Evolutionary conservation across 306 rosid species (phyloP).

Genomic region (Begonia loranthoides): DNA sequence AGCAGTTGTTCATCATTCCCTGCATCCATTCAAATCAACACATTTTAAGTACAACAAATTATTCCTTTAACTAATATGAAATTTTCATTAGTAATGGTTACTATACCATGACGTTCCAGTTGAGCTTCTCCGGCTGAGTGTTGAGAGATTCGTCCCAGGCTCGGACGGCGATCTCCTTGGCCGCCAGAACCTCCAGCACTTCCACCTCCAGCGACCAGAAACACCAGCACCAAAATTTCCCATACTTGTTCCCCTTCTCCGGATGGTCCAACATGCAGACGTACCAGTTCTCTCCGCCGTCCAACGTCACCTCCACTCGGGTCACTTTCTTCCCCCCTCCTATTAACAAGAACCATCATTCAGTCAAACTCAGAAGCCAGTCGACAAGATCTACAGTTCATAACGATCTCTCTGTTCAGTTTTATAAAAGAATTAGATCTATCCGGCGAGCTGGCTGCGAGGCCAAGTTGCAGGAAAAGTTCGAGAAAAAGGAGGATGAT

Average conservation of each 20-base stretch:
- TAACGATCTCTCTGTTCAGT: too few relatives aligned
- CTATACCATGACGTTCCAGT: conserved; percentile 73
- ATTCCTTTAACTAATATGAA: neutral
- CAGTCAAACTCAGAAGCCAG: too few relatives aligned
- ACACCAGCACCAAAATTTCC: conserved; percentile 90
- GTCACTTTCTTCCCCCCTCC: conserved; percentile 92
- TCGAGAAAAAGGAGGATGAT: too few relatives aligned
- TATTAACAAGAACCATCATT: neutral
- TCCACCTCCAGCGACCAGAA: conserved; percentile 79
- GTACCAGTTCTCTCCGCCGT: conserved; percentile 74
- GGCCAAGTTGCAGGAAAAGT: too few relatives aligned
- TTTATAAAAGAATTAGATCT: too few relatives aligned
- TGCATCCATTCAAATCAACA: conserved; percentile 9
- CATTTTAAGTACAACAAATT: neutral
- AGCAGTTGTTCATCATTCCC: conserved; percentile 97
- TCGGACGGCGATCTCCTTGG: conserved; percentile 64
- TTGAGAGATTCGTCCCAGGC: conserved; percentile 82
- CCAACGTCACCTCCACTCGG: conserved; percentile 73
- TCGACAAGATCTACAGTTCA: too few relatives aligned
- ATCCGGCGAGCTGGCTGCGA: too few relatives aligned
- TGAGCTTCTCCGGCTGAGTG: conserved; percentile 80
- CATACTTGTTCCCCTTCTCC: conserved; percentile 63
- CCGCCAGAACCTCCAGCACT: conserved; percentile 39
- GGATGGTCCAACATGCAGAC: conserved; percentile 41
- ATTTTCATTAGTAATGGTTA: neutral